phyloP scores from a whole-genome alignment of 352 stramenopile species.

The Pythium biforme region DNA sequence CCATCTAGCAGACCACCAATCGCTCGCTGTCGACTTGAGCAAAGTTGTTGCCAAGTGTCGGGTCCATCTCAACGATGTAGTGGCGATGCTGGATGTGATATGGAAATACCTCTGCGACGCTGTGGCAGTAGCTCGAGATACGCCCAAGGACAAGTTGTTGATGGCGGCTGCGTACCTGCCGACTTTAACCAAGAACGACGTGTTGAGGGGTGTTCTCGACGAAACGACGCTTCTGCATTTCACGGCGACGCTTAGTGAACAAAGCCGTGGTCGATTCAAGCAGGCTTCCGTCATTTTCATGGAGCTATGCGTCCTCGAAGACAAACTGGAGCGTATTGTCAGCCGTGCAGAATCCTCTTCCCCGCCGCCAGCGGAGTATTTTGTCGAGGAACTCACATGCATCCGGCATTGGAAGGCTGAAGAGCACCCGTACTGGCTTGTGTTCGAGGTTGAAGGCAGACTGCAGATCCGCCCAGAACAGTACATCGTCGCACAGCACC shows the following conservation, averaged over 20 bases:
- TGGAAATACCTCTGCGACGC: not conserved
- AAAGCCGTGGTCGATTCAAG: not conserved
- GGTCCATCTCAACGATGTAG: not conserved
- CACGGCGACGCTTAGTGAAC: not conserved
- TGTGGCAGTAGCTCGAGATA: not conserved
- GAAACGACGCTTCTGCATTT: not conserved
- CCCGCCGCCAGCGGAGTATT: not conserved
- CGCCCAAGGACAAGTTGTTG: not conserved
- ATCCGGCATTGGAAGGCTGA: conserved; percentile 45
- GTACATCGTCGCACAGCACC: conserved; percentile 59
- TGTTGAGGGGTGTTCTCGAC: not conserved
- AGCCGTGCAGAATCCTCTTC: conserved; percentile 24
- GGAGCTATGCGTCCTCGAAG: conserved; percentile 71
- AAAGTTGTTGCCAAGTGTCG: not conserved
- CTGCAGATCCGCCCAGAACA: conserved; percentile 81
- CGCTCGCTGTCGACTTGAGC: not conserved
- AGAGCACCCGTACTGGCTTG: conserved; percentile 73
- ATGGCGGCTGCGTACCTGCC: not conserved
- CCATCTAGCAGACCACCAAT: not conserved
- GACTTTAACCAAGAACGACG: not conserved
- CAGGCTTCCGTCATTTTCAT: not conserved
- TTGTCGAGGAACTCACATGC: conserved; percentile 40
- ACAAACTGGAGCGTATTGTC: conserved; percentile 50
- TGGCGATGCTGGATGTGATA: not conserved
- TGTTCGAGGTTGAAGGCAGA: conserved; percentile 80